Evolutionary conservation across 176 grass and related monocot species (phyloP).

Genomic region (Juncus effusus): DNA sequence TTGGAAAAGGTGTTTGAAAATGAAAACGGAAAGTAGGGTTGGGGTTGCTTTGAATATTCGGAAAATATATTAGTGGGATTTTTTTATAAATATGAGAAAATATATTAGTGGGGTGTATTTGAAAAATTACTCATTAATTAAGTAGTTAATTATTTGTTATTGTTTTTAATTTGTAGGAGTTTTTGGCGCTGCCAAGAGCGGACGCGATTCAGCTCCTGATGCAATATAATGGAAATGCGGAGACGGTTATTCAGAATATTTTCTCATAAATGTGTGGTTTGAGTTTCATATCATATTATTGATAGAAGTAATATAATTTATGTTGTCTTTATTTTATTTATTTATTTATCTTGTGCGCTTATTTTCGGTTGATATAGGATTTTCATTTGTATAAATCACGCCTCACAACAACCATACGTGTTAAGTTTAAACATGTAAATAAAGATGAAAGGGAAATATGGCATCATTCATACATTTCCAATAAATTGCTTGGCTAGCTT

Average conservation of each 20-base stretch:
- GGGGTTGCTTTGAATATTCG: neutral
- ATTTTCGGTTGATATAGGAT: constrained; percentile 15
- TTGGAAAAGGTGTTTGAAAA: no score
- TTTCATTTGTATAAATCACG: neutral
- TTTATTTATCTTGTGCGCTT: constrained; percentile 5
- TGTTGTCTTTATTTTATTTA: neutral
- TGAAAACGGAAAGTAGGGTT: neutral
- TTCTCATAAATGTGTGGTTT: constrained; percentile 60
- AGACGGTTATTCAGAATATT: constrained; percentile 87
- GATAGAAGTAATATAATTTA: neutral
- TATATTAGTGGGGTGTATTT: neutral
- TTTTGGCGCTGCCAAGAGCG: constrained; percentile 85
- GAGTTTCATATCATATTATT: constrained; percentile 12
- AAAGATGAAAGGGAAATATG: neutral
- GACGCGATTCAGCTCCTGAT: constrained; percentile 88
- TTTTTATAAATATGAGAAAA: neutral
- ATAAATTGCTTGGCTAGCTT: neutral
- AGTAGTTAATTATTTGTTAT: neutral
- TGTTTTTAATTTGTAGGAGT: constrained; percentile 48
- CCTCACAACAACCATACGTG: no score
- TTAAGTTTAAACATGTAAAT: no score
- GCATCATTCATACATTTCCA: neutral
- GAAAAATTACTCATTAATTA: neutral
- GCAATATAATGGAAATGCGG: constrained; percentile 88
- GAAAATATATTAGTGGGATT: neutral